A percentile compares a stretch with the other conserved stretches of the same genome.
Conservation (phyloP, 2,329 filamentous ascomycete genomes). For the Curvularia hawaiiensis region DNA sequence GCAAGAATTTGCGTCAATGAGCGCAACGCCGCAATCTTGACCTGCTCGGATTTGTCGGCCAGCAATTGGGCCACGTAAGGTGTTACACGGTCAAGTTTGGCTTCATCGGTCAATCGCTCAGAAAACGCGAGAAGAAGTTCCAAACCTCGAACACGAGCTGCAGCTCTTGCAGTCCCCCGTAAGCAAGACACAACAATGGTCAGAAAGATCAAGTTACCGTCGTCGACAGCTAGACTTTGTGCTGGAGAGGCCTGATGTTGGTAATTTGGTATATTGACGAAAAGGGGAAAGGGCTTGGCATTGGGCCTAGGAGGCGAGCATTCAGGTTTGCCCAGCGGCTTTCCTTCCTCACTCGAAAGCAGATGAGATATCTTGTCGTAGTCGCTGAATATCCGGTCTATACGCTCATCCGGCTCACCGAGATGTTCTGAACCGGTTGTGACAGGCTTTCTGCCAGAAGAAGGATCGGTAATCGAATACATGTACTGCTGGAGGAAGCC, state of each 20-base stretch:
- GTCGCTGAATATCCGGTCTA: conserved; percentile 89
- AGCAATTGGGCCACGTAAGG: conserved; percentile 87
- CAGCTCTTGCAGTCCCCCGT: conserved; percentile 84
- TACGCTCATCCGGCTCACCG: conserved; percentile 89
- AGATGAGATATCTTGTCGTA: conserved; percentile 99
- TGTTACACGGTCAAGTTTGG: conserved; percentile 89
- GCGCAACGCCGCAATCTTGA: conserved; percentile 83
- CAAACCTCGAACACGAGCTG: conserved; percentile 86
- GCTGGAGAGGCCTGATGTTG: conserved; percentile 70
- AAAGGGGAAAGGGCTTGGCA: conserved; percentile 74
- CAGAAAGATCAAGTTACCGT: conserved; percentile 91
- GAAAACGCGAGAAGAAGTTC: conserved; percentile 91
- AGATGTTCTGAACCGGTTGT: conserved; percentile 73
- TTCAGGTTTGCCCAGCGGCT: conserved; percentile 44
- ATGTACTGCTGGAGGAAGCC: conserved; percentile 98
- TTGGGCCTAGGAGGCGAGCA: conserved; percentile 45
- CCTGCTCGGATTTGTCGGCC: conserved; percentile 80
- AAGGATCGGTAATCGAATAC: conserved; percentile 91
- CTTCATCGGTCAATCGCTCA: conserved; percentile 90
- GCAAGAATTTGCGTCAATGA: conserved; percentile 84
- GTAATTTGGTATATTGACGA: conserved; percentile 85
- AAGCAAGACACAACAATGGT: conserved; percentile 87
- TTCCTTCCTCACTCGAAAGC: conserved; percentile 72
- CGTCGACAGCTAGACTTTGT: conserved; percentile 70
- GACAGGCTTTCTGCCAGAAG: conserved; percentile 74